Base-by-base conservation (phyloP, 768 basidiomycete genomes). In the Amanita pallidorosea region DNA sequence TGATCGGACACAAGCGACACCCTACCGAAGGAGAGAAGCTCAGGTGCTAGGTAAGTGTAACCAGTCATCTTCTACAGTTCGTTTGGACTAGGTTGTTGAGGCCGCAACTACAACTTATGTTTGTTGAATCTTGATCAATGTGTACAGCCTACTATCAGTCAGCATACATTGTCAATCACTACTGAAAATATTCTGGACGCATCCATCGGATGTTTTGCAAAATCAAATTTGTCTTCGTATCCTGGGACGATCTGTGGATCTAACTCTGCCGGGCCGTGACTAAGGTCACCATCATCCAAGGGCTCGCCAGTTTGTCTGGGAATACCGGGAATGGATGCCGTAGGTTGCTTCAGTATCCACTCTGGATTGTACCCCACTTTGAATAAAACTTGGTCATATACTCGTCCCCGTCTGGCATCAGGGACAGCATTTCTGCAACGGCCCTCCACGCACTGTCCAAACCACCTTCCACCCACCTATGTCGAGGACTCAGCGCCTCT, bases 401-500 rank as follows among this genome's bases (percentile, higher is more conserved):
- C 11, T 34, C 4, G 11, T n/a, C 15, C 8, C 38, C n/a, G 8
- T 40, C 38, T 17, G 38, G 38, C 38, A 40, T 40, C 38, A 40
- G 4, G 4, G 9, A 8, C 9, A 62, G 55, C 55, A 62, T 57
- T 18, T 49, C 53, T 7, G 44, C 35, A 5, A 59, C 57, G 37
- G 55, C 52, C n/a, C 58, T 43, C 58, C 58, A 61, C 0, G 53
- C 56, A 33, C 52, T 54, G 48, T 59, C 55, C 43, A 61, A 42
- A n/a, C 58, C 60, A 8, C 60, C 60, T 5, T 48, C 60, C 18
- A 61, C 57, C 60, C 60, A 61, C 15, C 52, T 65, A 42, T 69
- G 68, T 37, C 64, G 64, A 17, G 61, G 58, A 42, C 62, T 65
- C 13, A 62, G 59, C 12, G 67, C 67, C 34, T 70, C 69, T 4